These are phyloP conservation scores for Ceraceosorus guamensis DNA, from an alignment of 1,284 basidiomycete species.

Conservation along the genomic window DNA sequence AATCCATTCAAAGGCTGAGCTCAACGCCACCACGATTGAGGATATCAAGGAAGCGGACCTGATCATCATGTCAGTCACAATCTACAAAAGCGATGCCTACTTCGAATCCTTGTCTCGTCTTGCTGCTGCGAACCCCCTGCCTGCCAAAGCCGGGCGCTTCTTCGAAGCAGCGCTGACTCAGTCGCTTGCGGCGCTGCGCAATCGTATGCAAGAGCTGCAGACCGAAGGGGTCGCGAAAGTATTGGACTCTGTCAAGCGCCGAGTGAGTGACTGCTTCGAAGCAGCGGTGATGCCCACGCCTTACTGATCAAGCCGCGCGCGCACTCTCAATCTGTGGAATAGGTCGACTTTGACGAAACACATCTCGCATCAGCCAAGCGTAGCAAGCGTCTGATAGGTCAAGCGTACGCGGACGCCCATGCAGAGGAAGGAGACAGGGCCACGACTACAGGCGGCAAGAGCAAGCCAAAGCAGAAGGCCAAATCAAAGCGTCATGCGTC, in stretches of 20 bases:
- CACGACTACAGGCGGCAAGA: slow-evolving; percentile 42
- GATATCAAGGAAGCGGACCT: slow-evolving; percentile 75
- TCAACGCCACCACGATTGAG: slow-evolving; percentile 70
- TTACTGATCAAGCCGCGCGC: slow-evolving; percentile 14
- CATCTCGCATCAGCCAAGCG: slow-evolving; percentile 27
- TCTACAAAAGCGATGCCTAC: slow-evolving; percentile 59
- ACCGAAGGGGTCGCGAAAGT: slow-evolving; percentile 9
- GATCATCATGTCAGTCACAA: slow-evolving; percentile 74
- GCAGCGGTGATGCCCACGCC: too few species aligned
- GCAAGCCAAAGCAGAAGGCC: slow-evolving; percentile 11
- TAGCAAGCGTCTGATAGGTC: slow-evolving; percentile 23
- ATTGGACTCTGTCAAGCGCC: slow-evolving; percentile 11
- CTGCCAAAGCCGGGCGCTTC: slow-evolving; percentile 26
- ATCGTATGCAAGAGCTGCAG: slow-evolving; percentile 23
- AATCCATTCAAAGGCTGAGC: slow-evolving; percentile 64
- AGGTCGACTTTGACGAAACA: slow-evolving; percentile 24
- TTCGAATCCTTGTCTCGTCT: slow-evolving; percentile 29
- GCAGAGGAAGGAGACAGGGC: slow-evolving; percentile 53
- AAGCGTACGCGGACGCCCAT: slow-evolving; percentile 42
- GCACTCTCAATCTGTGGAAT: too few species aligned
- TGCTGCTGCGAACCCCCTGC: slow-evolving; percentile 27
- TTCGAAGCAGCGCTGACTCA: slow-evolving; percentile 31
- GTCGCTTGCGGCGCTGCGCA: slow-evolving; percentile 24
- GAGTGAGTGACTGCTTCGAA: too few species aligned
- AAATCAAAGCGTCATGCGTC: background rate